phyloP scores from a whole-genome alignment of 768 basidiomycete genomes.

The Pleurotus salmoneostramineus region DNA sequence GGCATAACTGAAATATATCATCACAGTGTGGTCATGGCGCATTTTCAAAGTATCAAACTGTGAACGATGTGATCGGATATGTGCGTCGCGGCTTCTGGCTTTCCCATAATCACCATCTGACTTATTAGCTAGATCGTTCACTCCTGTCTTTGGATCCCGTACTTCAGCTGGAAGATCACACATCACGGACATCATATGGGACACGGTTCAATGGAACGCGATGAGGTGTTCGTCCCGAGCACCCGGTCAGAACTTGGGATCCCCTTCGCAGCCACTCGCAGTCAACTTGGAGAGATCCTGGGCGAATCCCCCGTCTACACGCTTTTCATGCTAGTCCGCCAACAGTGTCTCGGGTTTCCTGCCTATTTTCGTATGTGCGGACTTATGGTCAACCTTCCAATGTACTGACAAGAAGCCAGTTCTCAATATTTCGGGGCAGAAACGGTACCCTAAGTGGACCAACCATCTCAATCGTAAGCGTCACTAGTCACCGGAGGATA shows the following conservation, averaged over 20 bases:
- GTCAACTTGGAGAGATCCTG: conserved; percentile 51
- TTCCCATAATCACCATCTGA: background rate
- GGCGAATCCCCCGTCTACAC: conserved; percentile 63
- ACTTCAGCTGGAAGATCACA: conserved; percentile 52
- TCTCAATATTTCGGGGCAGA: conserved; percentile 60
- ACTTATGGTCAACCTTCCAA: background rate
- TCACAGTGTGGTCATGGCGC: conserved; percentile 53
- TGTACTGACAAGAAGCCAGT: conserved; percentile 29
- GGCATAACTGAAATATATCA: background rate
- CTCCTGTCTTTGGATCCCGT: conserved; percentile 46
- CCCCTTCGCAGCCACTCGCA: conserved; percentile 31
- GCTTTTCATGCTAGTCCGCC: conserved; percentile 48
- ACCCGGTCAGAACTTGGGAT: conserved; percentile 53
- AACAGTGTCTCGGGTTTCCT: conserved; percentile 57
- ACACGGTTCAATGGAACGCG: conserved; percentile 50
- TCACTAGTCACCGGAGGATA: too few relatives aligned
- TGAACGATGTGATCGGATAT: conserved; percentile 50
- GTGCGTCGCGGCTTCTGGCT: conserved; percentile 23
- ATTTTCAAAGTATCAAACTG: conserved; percentile 42
- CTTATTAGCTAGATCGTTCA: conserved; percentile 31
- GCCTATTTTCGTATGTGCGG: conserved; percentile 50
- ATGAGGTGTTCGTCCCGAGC: conserved; percentile 60
- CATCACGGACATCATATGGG: conserved; percentile 50
- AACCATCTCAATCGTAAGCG: conserved; percentile 65
- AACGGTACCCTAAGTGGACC: conserved; percentile 56